Base-by-base conservation (phyloP, 1,284 basidiomycete genomes). In the Fistulina hepatica region DNA sequence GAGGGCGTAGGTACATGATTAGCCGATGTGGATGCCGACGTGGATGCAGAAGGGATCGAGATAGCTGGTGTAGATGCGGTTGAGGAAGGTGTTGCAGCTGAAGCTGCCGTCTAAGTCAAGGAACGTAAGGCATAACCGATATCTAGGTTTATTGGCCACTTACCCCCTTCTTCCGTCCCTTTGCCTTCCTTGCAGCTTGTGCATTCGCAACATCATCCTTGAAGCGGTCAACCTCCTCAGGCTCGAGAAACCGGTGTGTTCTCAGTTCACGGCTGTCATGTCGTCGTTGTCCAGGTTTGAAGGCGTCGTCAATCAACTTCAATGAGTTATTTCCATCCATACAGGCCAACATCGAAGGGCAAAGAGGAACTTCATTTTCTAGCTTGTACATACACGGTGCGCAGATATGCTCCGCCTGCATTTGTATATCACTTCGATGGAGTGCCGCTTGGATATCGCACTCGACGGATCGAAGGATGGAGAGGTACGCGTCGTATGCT, bases 261-360 rank as follows among this genome's bases (percentile, higher is more conserved):
- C 21, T 34, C 2, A 35, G 24, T 11, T 13, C 6, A 19, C 39
- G 44, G 22, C 33, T 25, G 35, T 48, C 48, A 1, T 22, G n/a
- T 9, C 37, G 41, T 51, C 57, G 15, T 48, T 43, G 19, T 37
- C 53, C 21, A 35, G 28, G 5, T 9, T 37, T 36, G 45, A 49
- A 3, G n/a, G 23, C 6, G 42, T 43, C 3, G 30, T 48, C 44
- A 8, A 59, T 41, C 0, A 58, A 44, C 44, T 60, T 60, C 4
- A 61, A 45, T 0, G 55, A 60, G 30, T 56, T 55, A 37, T 61
- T 61, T 4, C 59, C 60, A 40, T 63, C 60, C 33, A 60, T 48
- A 3, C 48, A 42, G 6, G 44, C 34, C 5, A 60, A 40, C 1
- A 54, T 40, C 0, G 39, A 34, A 22, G 49, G 52, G 5, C 33